A percentile compares a stretch with the other conserved stretches of the same genome.
These are phyloP conservation scores for Colletotrichum tropicicola DNA, from an alignment of 2,329 filamentous ascomycete species.

Conservation along the genomic window DNA sequence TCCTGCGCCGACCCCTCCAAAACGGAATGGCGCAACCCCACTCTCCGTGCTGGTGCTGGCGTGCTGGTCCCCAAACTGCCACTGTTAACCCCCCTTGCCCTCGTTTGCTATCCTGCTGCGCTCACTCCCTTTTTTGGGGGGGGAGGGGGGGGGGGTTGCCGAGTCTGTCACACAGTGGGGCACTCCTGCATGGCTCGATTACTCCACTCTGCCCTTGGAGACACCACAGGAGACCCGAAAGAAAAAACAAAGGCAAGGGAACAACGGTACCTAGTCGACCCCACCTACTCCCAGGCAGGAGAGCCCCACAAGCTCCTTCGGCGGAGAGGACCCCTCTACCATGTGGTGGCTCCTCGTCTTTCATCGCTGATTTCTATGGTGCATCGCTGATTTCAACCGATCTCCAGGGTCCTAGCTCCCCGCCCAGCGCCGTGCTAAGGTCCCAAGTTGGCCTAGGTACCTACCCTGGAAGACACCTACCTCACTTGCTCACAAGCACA, in stretches of 20 bases:
- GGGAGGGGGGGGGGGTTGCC: no score
- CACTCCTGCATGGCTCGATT: no score
- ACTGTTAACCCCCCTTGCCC: no score
- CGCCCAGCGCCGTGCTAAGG: background rate
- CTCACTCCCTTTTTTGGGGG: no score
- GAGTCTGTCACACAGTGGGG: no score
- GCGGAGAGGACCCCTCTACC: background rate
- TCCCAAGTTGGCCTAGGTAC: no score
- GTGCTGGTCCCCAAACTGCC: background rate
- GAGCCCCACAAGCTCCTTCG: background rate
- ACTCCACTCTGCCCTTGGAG: no score
- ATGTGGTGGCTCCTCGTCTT: constrained; percentile 19
- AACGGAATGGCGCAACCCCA: constrained; percentile 1
- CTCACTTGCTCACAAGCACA: no score
- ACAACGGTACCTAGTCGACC: background rate
- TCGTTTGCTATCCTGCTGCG: no score
- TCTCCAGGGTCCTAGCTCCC: constrained; percentile 27
- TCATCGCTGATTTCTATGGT: constrained; percentile 28
- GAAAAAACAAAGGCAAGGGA: no score
- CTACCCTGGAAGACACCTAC: background rate
- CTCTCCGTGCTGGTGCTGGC: background rate
- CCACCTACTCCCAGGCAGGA: background rate
- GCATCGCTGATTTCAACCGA: constrained; percentile 23
- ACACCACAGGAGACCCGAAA: no score
- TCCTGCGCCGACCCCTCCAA: background rate